Evolutionary conservation across 306 rosid genomes (phyloP), one percentile per base, ranked within the genome.

Genomic region (Lablab purpureus): DNA sequence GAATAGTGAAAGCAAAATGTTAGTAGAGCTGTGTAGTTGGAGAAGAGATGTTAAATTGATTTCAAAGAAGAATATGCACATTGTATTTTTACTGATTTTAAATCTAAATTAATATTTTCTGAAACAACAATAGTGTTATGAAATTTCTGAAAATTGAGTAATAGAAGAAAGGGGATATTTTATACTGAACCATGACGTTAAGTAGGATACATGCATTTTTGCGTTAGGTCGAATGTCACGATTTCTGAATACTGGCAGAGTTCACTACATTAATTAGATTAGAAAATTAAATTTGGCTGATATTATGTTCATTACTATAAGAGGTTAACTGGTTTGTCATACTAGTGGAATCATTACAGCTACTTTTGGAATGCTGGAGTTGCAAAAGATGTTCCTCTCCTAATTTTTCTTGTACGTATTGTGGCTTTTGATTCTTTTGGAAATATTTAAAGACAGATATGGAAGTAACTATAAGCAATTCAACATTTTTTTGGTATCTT

Each of bases 321-420:
- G 58, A 40, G 54, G 13, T 56, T 65, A 37, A 37, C 2, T 14
- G 54, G 37, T 22, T 67, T 19, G 37, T 78, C 40, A 37, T 78
- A 59, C 47, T 60, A 18, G 43, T 69, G 37, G 74, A 75, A 22
- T 74, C 43, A 43, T 66, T 19, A 74, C 10, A 2, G 18, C 30
- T 74, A 32, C 40, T 18, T 46, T 34, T 46, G 13, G 60, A 9
- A 52, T 80, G 19, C 17, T 71, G 63, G 54, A n/a, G 19, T 75
- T 58, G 50, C 73, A 68, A 49, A 59, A 49, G 32, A 37, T 30
- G 18, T 68, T 56, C 40, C 69, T 49, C 70, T 65, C 59, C 46
- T 67, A 60, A 71, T 36, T 68, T 82, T 82, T 19, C 51, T 36
- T 50, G 36, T 56, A 45, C 32, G 37, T 36, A 21, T 75, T 46